Evolutionary conservation across 306 rosid genomes (phyloP).

Genomic region (Pterocarpus macrocarpus): DNA sequence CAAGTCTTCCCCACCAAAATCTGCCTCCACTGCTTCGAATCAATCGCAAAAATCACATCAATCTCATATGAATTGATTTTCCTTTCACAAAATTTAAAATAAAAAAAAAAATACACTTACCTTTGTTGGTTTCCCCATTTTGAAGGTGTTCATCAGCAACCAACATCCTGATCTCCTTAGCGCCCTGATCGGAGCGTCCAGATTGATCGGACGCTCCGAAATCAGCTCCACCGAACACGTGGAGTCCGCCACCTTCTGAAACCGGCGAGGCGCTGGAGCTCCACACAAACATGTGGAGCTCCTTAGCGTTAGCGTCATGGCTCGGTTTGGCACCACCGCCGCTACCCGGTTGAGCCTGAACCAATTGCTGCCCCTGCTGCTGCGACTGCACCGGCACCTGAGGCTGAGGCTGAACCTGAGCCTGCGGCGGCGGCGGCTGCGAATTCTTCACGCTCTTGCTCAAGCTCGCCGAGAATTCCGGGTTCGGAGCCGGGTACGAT

Average conservation of each 20-base stretch:
- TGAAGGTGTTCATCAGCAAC: constrained; percentile 81
- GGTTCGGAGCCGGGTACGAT: constrained; percentile 87
- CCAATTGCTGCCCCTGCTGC: constrained; percentile 35
- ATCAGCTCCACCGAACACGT: constrained; percentile 74
- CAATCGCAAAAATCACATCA: constrained; percentile 25
- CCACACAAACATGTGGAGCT: constrained; percentile 97
- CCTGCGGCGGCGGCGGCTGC: constrained; percentile 32
- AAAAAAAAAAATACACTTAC: constrained; percentile 41
- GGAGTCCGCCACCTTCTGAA: constrained; percentile 80
- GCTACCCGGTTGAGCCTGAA: constrained; percentile 30
- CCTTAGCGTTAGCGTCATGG: constrained; percentile 87
- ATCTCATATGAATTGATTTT: neutral
- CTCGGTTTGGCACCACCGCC: constrained; percentile 47
- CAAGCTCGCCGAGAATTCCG: constrained; percentile 70
- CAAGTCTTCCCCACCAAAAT: constrained; percentile 67
- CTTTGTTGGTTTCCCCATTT: constrained; percentile 78
- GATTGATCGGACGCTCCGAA: constrained; percentile 78
- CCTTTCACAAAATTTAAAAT: neutral
- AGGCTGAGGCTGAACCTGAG: constrained; percentile 30
- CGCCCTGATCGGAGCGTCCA: constrained; percentile 89
- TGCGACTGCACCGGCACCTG: neutral
- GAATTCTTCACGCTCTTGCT: constrained; percentile 58
- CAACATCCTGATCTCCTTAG: constrained; percentile 95
- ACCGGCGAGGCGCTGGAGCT: constrained; percentile 88
- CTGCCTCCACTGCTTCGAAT: constrained; percentile 56